phyloP scores from a whole-genome alignment of 1,284 basidiomycete genomes.

The Irpex lacteus region DNA sequence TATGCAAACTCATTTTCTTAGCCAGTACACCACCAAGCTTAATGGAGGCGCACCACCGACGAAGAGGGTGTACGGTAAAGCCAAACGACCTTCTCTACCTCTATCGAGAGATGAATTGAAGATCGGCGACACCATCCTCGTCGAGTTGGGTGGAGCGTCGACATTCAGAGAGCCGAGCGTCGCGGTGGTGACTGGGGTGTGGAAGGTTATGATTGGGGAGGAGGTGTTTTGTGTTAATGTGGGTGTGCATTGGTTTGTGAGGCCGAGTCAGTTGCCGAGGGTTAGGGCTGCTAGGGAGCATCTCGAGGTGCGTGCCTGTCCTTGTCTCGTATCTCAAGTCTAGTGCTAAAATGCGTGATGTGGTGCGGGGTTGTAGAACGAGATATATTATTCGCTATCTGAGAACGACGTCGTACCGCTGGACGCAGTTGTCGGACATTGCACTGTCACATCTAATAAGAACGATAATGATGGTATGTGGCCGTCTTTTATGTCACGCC shows the following conservation, averaged over 20 bases:
- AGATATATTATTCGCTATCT: conserved; percentile 63
- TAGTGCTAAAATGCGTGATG: too few species aligned
- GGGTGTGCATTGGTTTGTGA: conserved; percentile 65
- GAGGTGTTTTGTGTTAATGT: conserved; percentile 40
- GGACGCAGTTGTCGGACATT: conserved; percentile 47
- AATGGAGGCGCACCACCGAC: too few species aligned
- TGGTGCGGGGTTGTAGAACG: conserved; percentile 38
- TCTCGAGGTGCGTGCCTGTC: conserved; percentile 39
- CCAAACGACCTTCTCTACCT: neutral
- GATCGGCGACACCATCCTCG: conserved; percentile 59
- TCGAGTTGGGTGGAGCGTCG: conserved; percentile 37
- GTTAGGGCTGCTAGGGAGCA: conserved; percentile 54
- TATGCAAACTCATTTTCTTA: neutral
- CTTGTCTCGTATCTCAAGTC: neutral
- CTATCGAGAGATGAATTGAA: conserved; percentile 32
- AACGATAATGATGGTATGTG: neutral
- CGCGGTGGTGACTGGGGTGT: conserved; percentile 63
- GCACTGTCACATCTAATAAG: conserved; percentile 38
- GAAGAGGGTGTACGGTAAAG: conserved; percentile 5
- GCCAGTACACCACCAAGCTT: neutral
- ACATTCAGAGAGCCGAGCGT: conserved; percentile 48
- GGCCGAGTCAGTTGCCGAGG: conserved; percentile 53
- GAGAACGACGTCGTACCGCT: conserved; percentile 46
- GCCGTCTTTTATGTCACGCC: neutral
- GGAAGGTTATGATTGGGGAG: conserved; percentile 42